These are phyloP conservation scores for Solioccasus polychromus DNA, from an alignment of 768 basidiomycete genomes.

Conservation along the genomic window DNA sequence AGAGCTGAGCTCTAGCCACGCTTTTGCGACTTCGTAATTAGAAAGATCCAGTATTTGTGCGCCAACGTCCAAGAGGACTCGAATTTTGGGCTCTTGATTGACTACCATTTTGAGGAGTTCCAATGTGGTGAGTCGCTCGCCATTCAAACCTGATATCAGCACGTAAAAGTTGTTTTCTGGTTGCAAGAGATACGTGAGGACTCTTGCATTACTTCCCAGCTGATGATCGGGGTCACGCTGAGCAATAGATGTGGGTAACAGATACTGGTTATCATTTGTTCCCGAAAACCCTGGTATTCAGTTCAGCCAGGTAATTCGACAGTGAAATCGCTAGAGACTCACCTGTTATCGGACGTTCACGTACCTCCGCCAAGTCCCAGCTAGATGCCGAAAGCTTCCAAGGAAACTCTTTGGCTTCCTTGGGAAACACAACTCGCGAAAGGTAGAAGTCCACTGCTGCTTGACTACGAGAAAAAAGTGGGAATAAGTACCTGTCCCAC, in stretches of 20 bases:
- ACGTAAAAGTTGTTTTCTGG: constrained; percentile 39
- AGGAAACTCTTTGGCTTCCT: neutral
- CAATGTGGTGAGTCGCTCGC: constrained; percentile 25
- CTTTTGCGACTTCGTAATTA: constrained; percentile 21
- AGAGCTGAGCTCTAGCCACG: constrained; percentile 11
- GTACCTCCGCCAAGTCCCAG: neutral
- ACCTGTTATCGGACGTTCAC: neutral
- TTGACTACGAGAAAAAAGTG: too few relatives aligned
- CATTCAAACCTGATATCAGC: constrained; percentile 8
- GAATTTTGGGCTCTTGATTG: neutral
- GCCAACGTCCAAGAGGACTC: neutral
- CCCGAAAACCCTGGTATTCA: constrained; percentile 41
- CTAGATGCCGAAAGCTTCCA: neutral
- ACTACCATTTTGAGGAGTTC: constrained; percentile 29
- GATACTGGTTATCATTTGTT: constrained; percentile 44
- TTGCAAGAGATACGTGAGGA: constrained; percentile 10
- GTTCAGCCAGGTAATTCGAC: too few relatives aligned
- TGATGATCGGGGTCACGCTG: constrained; percentile 35
- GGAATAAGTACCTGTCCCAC: neutral
- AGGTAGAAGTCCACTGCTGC: too few relatives aligned
- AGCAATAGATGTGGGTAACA: constrained; percentile 11
- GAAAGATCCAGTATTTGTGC: neutral
- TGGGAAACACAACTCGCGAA: too few relatives aligned
- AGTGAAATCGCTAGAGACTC: neutral
- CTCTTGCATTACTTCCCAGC: constrained; percentile 43